A percentile compares a stretch with the other conserved stretches of the same genome.
phyloP scores from a whole-genome alignment of 1,139 yeast genomes.

The Zygosaccharomyces pseudobailii region DNA sequence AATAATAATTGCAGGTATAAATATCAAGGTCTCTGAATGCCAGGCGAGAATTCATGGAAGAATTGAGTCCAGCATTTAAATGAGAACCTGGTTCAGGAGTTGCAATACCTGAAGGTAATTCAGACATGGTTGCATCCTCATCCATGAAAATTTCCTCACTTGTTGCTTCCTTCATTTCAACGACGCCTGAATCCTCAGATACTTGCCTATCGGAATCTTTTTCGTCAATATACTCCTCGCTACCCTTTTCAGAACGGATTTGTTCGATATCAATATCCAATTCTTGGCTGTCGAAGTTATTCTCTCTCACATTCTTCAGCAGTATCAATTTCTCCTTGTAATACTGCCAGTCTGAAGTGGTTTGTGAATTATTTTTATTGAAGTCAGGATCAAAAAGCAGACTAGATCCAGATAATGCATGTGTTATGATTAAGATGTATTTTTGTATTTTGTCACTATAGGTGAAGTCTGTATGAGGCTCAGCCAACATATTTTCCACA shows the following conservation, averaged over 20 bases:
- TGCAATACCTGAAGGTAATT: constrained; percentile 31
- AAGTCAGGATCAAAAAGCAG: constrained; percentile 66
- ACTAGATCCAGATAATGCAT: constrained; percentile 69
- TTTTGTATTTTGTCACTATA: constrained; percentile 49
- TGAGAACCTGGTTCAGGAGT: constrained; percentile 29
- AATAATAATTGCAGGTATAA: constrained; percentile 52
- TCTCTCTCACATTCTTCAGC: constrained; percentile 34
- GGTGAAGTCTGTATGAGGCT: constrained; percentile 21
- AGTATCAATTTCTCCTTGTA: constrained; percentile 34
- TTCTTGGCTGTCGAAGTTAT: constrained; percentile 33
- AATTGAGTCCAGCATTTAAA: constrained; percentile 11
- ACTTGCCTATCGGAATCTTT: constrained; percentile 38
- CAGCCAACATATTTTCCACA: constrained; percentile 40
- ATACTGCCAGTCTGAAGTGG: constrained; percentile 16
- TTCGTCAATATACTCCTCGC: constrained; percentile 28
- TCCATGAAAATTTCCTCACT: constrained; percentile 31
- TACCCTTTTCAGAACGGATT: constrained; percentile 24
- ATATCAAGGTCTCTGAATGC: constrained; percentile 53
- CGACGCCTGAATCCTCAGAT: constrained; percentile 40
- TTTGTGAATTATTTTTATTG: constrained; percentile 27
- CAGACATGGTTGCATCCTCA: constrained; percentile 33
- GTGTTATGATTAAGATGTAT: constrained; percentile 53
- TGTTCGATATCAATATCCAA: constrained; percentile 37
- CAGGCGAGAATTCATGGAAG: constrained; percentile 22
- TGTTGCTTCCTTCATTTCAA: constrained; percentile 27